phyloP scores from a whole-genome alignment of 805 yeast species.

The Kurtzmaniella fragi region DNA sequence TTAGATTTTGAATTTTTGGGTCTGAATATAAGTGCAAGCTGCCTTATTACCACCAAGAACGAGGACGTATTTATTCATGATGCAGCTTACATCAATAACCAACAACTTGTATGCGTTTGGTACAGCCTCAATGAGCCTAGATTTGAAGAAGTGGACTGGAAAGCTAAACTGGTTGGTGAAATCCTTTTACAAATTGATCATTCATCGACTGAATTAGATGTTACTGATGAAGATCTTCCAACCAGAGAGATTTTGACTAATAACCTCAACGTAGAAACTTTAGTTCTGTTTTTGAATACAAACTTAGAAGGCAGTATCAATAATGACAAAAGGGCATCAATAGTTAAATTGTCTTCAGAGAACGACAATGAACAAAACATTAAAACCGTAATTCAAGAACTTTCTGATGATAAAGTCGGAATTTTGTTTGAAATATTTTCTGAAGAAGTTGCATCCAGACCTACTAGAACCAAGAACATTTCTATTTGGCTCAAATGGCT shows the following conservation, averaged over 20 bases:
- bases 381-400: constrained; percentile 29
- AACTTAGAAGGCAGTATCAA: neutral
- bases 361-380: constrained; percentile 27
- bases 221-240: constrained; percentile 9
- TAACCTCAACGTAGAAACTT: no score
- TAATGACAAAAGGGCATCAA: constrained; percentile 7
- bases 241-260: constrained; percentile 3
- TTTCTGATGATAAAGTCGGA: constrained; percentile 17
- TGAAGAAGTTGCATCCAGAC: constrained; percentile 21
- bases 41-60: constrained; percentile 12
- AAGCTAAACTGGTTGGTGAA: constrained; percentile 9
- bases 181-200: constrained; percentile 9
- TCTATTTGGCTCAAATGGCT: constrained; percentile 80
- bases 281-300: no score
- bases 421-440: constrained; percentile 23
- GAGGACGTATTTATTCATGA: constrained; percentile 11
- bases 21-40: neutral
- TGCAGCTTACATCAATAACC: constrained; percentile 24
- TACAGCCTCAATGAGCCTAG: constrained; percentile 26
- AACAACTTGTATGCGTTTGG: constrained; percentile 37
- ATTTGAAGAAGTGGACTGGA: constrained; percentile 14
- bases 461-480: constrained; percentile 21
- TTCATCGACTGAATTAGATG: constrained; percentile 4
- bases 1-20: constrained; percentile 7
- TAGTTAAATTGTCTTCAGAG: constrained; percentile 21